Percentiles rank a stretch among this genome's conserved stretches.
Conservation (phyloP, 2,329 filamentous ascomycete species). For the Beauveria australis region DNA sequence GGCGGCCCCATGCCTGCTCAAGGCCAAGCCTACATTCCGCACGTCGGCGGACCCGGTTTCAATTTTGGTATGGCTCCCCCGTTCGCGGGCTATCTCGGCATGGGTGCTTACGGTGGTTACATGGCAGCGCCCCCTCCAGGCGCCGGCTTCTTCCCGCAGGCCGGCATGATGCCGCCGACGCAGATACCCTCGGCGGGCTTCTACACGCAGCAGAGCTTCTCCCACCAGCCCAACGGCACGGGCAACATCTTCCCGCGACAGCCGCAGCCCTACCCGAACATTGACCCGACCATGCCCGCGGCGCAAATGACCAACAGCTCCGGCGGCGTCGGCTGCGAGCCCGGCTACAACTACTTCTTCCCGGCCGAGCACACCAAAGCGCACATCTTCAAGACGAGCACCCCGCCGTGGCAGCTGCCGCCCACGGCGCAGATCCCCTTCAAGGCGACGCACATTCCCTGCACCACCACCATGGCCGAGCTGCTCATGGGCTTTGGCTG, state of each 20-base stretch:
- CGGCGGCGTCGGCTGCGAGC: constrained; percentile 50
- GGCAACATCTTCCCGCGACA: constrained; percentile 28
- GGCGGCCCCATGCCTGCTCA: constrained; percentile 25
- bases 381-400: constrained; percentile 45
- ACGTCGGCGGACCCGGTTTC: constrained; percentile 28
- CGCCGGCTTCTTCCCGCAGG: neutral
- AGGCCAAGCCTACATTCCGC: constrained; percentile 31
- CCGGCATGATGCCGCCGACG: neutral
- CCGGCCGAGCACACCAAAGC: constrained; percentile 49
- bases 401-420: constrained; percentile 45
- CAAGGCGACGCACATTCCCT: constrained; percentile 44
- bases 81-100: constrained; percentile 15
- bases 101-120: constrained; percentile 20
- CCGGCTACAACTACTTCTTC: constrained; percentile 57
- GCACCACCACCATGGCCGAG: constrained; percentile 43
- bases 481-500: constrained; percentile 53
- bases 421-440: constrained; percentile 35
- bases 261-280: constrained; percentile 33
- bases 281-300: constrained; percentile 39
- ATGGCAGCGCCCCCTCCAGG: constrained; percentile 1
- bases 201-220: constrained; percentile 19
- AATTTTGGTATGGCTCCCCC: constrained; percentile 21
- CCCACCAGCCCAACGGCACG: constrained; percentile 31
- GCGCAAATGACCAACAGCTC: constrained; percentile 49
- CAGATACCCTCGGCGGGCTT: constrained; percentile 19